Percentiles rank a stretch among this genome's conserved stretches.
Conservation (phyloP, 352 stramenopile species). For the Phytophthora melonis region DNA sequence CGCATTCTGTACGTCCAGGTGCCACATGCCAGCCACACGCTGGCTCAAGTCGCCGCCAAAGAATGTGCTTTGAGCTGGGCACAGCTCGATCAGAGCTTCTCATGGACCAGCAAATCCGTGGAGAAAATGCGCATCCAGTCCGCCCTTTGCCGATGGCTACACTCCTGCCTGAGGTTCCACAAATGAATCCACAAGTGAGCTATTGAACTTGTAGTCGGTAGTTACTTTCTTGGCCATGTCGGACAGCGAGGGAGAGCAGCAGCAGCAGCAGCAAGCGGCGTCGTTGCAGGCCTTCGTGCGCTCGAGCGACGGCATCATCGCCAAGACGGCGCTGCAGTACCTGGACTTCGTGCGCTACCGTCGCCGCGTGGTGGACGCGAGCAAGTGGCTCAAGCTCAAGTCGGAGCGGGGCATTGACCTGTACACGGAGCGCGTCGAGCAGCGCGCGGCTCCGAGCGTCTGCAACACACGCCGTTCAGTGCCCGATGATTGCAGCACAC, state of each 20-base stretch:
- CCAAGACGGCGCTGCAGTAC: constrained; percentile 62
- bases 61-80: neutral
- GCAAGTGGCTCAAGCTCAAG: constrained; percentile 53
- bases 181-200: neutral
- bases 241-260: constrained; percentile 9
- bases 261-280: constrained; percentile 4
- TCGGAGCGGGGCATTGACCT: constrained; percentile 55
- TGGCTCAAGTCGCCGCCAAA: neutral
- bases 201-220: neutral
- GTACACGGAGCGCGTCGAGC: constrained; percentile 62
- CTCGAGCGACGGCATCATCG: constrained; percentile 64
- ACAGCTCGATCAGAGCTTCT: neutral
- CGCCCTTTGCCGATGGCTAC: constrained; percentile 15
- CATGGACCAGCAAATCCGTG: no score
- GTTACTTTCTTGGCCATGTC: constrained; percentile 11
- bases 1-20: neutral
- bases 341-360: constrained; percentile 53
- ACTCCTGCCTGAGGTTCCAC: neutral
- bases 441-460: constrained; percentile 15
- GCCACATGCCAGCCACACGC: neutral
- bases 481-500: constrained; percentile 10
- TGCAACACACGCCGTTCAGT: constrained; percentile 22
- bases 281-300: constrained; percentile 52
- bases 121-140: neutral
- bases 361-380: constrained; percentile 45